Percentiles rank a stretch among this genome's conserved stretches.
Evolutionary conservation across 2,329 filamentous ascomycete genomes (phyloP).

Genomic region (Phialocephala sp.): DNA sequence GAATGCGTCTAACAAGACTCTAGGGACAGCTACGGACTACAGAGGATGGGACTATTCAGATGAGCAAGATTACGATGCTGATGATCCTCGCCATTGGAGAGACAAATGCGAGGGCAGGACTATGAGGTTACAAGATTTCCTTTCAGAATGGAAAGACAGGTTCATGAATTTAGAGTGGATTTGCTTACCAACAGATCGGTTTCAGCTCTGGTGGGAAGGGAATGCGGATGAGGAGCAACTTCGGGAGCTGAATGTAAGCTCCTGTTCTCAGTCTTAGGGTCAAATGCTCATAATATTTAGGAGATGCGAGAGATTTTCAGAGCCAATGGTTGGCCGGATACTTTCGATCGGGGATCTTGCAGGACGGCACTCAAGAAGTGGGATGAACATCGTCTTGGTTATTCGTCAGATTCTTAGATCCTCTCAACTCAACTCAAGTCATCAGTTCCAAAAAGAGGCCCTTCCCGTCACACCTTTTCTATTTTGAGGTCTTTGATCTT

Average conservation of each 20-base stretch:
- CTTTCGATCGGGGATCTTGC: constrained; percentile 10
- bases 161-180: constrained; percentile 15
- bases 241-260: constrained; percentile 5
- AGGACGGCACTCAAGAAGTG: constrained; percentile 10
- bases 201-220: constrained; percentile 1
- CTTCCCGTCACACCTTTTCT: too few relatives aligned
- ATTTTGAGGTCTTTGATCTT: too few relatives aligned
- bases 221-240: not conserved
- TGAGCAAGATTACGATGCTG: constrained; percentile 9
- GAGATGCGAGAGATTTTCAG: constrained; percentile 8
- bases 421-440: too few relatives aligned
- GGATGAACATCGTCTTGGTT: too few relatives aligned
- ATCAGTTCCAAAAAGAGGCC: too few relatives aligned
- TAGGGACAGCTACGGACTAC: constrained; percentile 15
- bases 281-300: constrained; percentile 1
- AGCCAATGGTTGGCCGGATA: constrained; percentile 8
- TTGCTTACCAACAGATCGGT: constrained; percentile 7
- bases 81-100: constrained; percentile 14
- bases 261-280: not conserved
- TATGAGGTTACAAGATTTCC: constrained; percentile 6
- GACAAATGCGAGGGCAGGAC: constrained; percentile 13
- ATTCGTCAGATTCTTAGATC: too few relatives aligned
- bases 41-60: not conserved
- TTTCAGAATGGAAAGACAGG: constrained; percentile 7
- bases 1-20: not conserved